Base-by-base conservation (phyloP, 2,329 filamentous ascomycete species). In the Paramyrothecium sp. region DNA sequence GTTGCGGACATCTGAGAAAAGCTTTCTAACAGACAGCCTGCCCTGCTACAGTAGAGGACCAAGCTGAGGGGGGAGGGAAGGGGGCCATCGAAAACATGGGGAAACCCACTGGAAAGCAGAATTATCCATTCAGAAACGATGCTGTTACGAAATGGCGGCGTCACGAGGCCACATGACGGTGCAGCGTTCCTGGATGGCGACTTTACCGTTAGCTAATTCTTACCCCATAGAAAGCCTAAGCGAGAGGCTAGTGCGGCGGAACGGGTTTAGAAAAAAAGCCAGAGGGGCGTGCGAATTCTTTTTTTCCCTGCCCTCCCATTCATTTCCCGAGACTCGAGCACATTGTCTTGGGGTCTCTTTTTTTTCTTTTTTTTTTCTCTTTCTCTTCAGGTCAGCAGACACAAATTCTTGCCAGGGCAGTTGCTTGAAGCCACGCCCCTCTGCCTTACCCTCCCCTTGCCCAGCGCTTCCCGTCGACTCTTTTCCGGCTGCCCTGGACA, bases 121-220 rank as follows among this genome's bases (percentile, higher is more conserved):
- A 16, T 44, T 44, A 19, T 44, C 38, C 38, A 44, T 44, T 44
- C 38, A 44, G 38, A 16, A 19, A 44, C 38, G 16, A 30, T 51
- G 49, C 49, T 51, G 23, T 51, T 51, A 51, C 49, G 49, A 51
- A 51, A 51, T 51, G 17, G 21, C 49, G 11, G 21, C 49, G 30
- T 51, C 49, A 51, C 49, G 49, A 23, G 49, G 49, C 17, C 7
- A 26, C 38, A 44, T 44, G 38, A 44, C 38, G 38, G 38, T 19
- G 38, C 38, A 44, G 38, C 38, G 38, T 44, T 44, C 38, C 38
- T 22, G 47, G 47, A 26, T 22, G 47, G 47, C 20, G 23, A 10
- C 21, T 23, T 51, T 51, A 11, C 49, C 30, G 49, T 23, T 51
- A 51, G 49, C 21, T 51, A 51, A 51, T 33, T 26, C 21, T 51